Conservation (phyloP, 306 rosid genomes). For the Amphicarpaea edgeworthii region DNA sequence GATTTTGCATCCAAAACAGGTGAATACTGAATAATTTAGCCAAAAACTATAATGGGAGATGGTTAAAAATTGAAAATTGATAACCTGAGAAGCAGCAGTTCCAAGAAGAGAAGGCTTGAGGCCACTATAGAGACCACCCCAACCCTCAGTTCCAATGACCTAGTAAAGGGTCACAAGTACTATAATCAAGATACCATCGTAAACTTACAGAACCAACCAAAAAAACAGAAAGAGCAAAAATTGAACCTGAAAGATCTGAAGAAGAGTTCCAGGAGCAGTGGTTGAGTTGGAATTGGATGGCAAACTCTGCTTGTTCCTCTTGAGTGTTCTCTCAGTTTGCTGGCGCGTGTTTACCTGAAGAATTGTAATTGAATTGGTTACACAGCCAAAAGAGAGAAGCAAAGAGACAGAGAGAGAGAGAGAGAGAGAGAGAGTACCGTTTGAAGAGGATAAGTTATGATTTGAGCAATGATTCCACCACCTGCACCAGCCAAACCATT, state of each 20-base stretch:
- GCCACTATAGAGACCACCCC: slow-evolving; percentile 93
- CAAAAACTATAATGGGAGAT: background rate
- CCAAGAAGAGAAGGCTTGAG: slow-evolving; percentile 88
- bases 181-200: background rate
- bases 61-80: slow-evolving; percentile 17
- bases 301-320: slow-evolving; percentile 48
- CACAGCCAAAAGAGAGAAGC: background rate
- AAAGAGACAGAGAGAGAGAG: too few relatives aligned
- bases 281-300: slow-evolving; percentile 45
- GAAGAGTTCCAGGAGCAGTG: slow-evolving; percentile 51
- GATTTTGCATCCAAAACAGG: background rate
- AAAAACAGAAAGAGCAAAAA: background rate
- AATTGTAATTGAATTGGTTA: slow-evolving; percentile 1
- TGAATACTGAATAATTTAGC: slow-evolving; percentile 8
- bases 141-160: slow-evolving; percentile 76
- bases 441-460: slow-evolving; percentile 88
- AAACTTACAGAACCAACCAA: background rate
- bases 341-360: slow-evolving; percentile 83
- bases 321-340: slow-evolving; percentile 82
- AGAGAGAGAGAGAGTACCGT: slow-evolving; percentile 49
- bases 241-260: slow-evolving; percentile 75
- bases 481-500: slow-evolving; percentile 91
- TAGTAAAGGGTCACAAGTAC: slow-evolving; percentile 35
- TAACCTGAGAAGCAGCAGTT: slow-evolving; percentile 93
- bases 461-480: slow-evolving; percentile 84